phyloP scores from a whole-genome alignment of 352 stramenopile species.

The Globisporangium camurandrum region DNA sequence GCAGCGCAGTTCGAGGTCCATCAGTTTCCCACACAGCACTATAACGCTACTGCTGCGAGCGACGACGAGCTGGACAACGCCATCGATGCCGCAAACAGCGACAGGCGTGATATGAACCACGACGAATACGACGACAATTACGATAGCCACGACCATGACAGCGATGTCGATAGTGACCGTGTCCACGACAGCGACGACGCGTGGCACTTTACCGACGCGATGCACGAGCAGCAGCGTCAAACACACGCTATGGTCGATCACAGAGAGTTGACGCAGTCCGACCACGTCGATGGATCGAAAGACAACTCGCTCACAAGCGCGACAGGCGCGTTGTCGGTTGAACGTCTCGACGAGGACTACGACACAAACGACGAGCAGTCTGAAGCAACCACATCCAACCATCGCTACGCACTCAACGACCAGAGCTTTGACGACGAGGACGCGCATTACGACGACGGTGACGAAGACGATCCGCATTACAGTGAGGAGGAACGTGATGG shows the following conservation, averaged over 20 bases:
- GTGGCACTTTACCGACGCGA: neutral
- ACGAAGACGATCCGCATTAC: neutral
- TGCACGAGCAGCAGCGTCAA: too few species aligned
- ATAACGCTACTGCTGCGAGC: too few species aligned
- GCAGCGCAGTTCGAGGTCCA: neutral
- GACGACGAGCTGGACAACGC: neutral
- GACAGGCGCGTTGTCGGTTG: too few species aligned
- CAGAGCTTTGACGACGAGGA: neutral
- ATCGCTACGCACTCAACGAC: neutral
- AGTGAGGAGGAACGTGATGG: neutral
- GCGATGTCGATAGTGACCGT: neutral
- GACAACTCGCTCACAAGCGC: neutral
- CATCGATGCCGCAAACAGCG: neutral
- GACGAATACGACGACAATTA: neutral
- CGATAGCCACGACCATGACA: neutral
- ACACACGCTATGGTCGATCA: slow-evolving; percentile 6
- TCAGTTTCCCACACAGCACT: neutral
- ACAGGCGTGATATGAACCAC: too few species aligned
- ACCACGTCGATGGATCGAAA: too few species aligned
- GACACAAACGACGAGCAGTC: too few species aligned
- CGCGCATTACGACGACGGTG: neutral
- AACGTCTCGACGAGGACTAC: too few species aligned
- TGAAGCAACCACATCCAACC: neutral
- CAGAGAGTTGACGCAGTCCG: slow-evolving; percentile 7
- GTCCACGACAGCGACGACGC: slow-evolving; percentile 3